Conservation (phyloP, 257 asterid genomes). For the Agastache rugosa region DNA sequence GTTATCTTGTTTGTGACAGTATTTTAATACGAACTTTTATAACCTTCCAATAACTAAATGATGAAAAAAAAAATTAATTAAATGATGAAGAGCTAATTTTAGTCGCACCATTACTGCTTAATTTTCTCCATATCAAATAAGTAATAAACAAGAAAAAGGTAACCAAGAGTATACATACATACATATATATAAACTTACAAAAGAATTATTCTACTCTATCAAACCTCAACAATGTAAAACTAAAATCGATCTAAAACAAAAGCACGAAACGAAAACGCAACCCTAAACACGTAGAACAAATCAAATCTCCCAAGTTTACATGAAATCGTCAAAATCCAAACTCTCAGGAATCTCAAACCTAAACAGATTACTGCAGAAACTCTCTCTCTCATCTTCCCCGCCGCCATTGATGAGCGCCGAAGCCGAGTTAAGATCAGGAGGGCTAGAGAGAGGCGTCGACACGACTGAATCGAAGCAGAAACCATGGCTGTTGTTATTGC, state of each 20-base stretch:
- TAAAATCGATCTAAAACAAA: not conserved
- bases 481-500: slow-evolving; percentile 30
- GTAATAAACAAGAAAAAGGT: not conserved
- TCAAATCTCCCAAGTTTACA: slow-evolving; percentile 18
- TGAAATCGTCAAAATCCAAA: slow-evolving; percentile 42
- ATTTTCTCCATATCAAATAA: not conserved
- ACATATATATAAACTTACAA: not conserved
- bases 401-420: slow-evolving; percentile 37
- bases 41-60: no score
- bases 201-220: slow-evolving; percentile 5
- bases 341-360: slow-evolving; percentile 52
- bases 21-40: no score
- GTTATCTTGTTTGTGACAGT: not conserved
- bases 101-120: not conserved
- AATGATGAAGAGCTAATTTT: not conserved
- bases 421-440: slow-evolving; percentile 31
- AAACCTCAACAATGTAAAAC: not conserved
- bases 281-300: slow-evolving; percentile 1
- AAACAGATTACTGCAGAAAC: slow-evolving; percentile 42
- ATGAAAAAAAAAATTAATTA: no score
- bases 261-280: slow-evolving; percentile 1
- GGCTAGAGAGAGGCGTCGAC: slow-evolving; percentile 50
- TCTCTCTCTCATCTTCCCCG: slow-evolving; percentile 46
- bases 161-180: not conserved
- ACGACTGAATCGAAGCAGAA: slow-evolving; percentile 40